phyloP scores from a whole-genome alignment of 2,329 filamentous ascomycete species.

The Aureobasidium mangrovei region DNA sequence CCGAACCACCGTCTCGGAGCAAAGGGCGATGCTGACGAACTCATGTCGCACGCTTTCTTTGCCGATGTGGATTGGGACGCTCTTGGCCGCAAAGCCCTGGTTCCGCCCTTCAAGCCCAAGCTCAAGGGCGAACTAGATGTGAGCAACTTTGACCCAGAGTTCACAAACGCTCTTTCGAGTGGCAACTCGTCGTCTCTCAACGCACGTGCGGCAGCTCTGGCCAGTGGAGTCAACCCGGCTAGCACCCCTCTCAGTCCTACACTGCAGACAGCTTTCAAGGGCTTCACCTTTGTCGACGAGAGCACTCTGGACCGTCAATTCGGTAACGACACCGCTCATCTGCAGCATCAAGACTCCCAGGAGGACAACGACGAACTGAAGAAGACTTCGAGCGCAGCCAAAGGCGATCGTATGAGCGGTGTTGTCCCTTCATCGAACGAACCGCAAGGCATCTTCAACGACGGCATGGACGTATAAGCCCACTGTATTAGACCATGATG shows the following conservation, averaged over 20 bases:
- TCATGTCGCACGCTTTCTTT: conserved; percentile 94
- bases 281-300: conserved; percentile 98
- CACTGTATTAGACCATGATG: not conserved
- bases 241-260: conserved; percentile 90
- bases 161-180: conserved; percentile 85
- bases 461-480: conserved; percentile 32
- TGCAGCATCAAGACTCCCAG: conserved; percentile 28
- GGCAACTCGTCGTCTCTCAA: conserved; percentile 81
- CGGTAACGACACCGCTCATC: conserved; percentile 28
- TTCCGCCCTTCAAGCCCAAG: conserved; percentile 95
- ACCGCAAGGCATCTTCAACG: conserved; percentile 40
- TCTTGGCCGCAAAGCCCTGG: conserved; percentile 80
- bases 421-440: conserved; percentile 35
- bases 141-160: conserved; percentile 97
- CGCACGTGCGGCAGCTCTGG: conserved; percentile 77
- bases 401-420: conserved; percentile 44
- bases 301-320: conserved; percentile 58
- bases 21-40: conserved; percentile 80
- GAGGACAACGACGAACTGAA: conserved; percentile 25
- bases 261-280: conserved; percentile 96
- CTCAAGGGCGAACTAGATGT: conserved; percentile 93
- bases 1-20: conserved; percentile 91
- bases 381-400: conserved; percentile 29
- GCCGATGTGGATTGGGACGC: conserved; percentile 86
- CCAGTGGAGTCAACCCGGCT: conserved; percentile 69